Evolutionary conservation across 148 eudicot species (phyloP).

Genomic region (Diospyros lotus): DNA sequence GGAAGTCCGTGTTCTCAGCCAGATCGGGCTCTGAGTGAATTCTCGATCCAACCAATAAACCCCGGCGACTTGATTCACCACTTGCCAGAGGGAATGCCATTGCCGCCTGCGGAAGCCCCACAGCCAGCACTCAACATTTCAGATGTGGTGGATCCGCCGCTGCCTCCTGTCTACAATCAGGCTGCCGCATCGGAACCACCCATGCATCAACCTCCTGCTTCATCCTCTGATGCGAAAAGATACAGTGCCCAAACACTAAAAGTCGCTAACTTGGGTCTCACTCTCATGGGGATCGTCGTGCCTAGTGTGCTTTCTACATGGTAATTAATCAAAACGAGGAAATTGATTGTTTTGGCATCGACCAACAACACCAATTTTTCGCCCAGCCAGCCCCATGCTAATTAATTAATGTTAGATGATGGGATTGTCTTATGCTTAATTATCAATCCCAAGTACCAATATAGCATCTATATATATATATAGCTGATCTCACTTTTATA

Average conservation of each 20-base stretch:
- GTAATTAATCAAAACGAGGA: too few relatives aligned
- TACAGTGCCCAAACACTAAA: slow-evolving; percentile 13
- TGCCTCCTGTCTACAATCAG: slow-evolving; percentile 42
- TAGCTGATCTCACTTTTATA: too few relatives aligned
- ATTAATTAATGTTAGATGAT: too few relatives aligned
- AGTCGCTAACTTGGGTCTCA: slow-evolving; percentile 16
- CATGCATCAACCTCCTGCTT: background rate
- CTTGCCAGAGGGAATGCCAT: slow-evolving; percentile 11
- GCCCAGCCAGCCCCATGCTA: too few relatives aligned
- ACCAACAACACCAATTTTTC: background rate
- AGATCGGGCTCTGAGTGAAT: slow-evolving; percentile 22
- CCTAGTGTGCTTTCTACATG: slow-evolving; percentile 14
- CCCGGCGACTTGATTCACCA: slow-evolving; percentile 41
- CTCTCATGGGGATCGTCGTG: slow-evolving; percentile 15
- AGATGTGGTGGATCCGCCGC: slow-evolving; percentile 66
- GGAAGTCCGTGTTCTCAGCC: slow-evolving; percentile 58
- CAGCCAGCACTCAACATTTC: slow-evolving; percentile 36
- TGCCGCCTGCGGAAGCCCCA: slow-evolving; percentile 46
- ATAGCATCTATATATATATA: too few relatives aligned
- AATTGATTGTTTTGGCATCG: slow-evolving; percentile 4
- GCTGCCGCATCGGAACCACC: slow-evolving; percentile 18
- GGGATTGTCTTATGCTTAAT: too few relatives aligned
- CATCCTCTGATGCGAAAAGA: background rate
- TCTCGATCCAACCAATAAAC: slow-evolving; percentile 26
- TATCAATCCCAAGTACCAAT: too few relatives aligned